Evolutionary conservation across 1,284 basidiomycete genomes (phyloP).

Genomic region (Butyriboletus appendiculatus): DNA sequence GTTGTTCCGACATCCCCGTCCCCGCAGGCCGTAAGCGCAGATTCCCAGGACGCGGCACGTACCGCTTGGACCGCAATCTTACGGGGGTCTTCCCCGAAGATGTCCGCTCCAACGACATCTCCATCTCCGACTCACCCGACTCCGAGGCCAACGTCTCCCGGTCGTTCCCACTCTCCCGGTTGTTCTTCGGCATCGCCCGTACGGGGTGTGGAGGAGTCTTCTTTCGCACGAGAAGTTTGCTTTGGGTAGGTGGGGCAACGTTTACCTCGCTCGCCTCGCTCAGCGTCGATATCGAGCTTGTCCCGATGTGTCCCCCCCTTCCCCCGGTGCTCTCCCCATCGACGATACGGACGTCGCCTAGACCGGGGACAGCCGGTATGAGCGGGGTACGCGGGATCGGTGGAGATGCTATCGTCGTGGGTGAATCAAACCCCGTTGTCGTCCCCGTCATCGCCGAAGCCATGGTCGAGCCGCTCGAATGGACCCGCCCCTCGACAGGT

Average conservation of each 20-base stretch:
- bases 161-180: slow-evolving; percentile 3
- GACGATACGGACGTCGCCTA: slow-evolving; percentile 21
- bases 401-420: slow-evolving; percentile 42
- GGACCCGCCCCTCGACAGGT: slow-evolving; percentile 17
- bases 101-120: slow-evolving; percentile 32
- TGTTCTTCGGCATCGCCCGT: not conserved
- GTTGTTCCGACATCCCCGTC: slow-evolving; percentile 27
- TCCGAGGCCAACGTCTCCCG: slow-evolving; percentile 35
- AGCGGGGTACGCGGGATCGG: slow-evolving; percentile 45
- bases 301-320: slow-evolving; percentile 14
- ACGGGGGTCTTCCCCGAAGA: slow-evolving; percentile 40
- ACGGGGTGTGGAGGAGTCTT: slow-evolving; percentile 38
- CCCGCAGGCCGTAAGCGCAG: slow-evolving; percentile 40
- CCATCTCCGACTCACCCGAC: slow-evolving; percentile 45
- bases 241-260: slow-evolving; percentile 23
- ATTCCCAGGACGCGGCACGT: slow-evolving; percentile 45
- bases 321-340: slow-evolving; percentile 2
- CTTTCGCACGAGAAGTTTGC: slow-evolving; percentile 37
- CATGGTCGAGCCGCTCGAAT: not conserved
- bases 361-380: slow-evolving; percentile 9
- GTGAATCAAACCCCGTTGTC: slow-evolving; percentile 39
- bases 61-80: slow-evolving; percentile 50
- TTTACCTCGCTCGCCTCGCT: slow-evolving; percentile 33
- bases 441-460: not conserved
- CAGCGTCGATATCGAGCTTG: slow-evolving; percentile 39